Evolutionary conservation across 2,329 filamentous ascomycete genomes (phyloP).

Genomic region (Penicillium sp.): DNA sequence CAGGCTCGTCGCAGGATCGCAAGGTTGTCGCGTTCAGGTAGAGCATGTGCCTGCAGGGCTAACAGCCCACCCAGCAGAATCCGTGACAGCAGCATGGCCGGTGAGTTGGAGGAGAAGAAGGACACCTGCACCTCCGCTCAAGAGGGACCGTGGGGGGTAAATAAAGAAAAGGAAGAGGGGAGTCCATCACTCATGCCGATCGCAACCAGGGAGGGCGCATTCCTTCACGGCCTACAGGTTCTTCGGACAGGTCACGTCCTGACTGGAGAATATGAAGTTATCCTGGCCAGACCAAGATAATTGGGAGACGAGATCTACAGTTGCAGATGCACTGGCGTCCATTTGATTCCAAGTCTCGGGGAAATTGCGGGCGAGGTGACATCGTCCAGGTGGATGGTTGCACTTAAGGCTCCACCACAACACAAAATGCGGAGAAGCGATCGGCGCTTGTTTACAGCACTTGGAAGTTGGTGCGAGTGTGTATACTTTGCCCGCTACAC

Average conservation of each 20-base stretch:
- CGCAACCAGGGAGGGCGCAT: constrained; percentile 24
- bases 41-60: constrained; percentile 16
- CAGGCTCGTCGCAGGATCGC: constrained; percentile 52
- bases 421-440: constrained; percentile 24
- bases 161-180: constrained; percentile 17
- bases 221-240: constrained; percentile 9
- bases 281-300: background rate
- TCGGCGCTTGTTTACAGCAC: constrained; percentile 18
- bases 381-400: constrained; percentile 17
- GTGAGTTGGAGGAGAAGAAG: background rate
- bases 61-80: constrained; percentile 19
- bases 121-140: background rate
- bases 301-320: background rate
- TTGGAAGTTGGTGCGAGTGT: background rate
- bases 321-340: background rate
- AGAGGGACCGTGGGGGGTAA: constrained; percentile 12
- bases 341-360: constrained; percentile 6
- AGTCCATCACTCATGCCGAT: constrained; percentile 20
- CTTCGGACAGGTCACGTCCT: background rate
- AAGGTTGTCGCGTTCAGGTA: constrained; percentile 28
- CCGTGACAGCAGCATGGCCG: constrained; percentile 16
- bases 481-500: background rate
- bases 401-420: constrained; percentile 17
- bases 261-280: background rate
- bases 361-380: constrained; percentile 22